Conservation (phyloP, 208 protist species). For the Crithidia thermophila region DNA sequence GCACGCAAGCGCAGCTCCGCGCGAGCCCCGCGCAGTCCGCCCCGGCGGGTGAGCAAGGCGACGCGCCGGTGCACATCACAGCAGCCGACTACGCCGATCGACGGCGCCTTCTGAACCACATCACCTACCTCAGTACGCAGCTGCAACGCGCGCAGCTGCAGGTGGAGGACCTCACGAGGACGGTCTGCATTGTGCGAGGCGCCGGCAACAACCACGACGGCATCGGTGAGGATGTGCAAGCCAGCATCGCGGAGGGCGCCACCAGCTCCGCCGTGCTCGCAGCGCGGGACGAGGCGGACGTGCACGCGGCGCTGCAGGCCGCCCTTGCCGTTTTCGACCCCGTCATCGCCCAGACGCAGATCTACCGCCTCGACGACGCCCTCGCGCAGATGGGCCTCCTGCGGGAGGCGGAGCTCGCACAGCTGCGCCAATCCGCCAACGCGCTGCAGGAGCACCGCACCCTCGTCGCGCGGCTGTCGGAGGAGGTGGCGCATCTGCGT, state of each 20-base stretch:
- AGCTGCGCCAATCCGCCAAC: constrained; percentile 37
- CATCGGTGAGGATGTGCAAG: constrained; percentile 5
- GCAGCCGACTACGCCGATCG: constrained; percentile 81
- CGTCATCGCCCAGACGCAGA: constrained; percentile 71
- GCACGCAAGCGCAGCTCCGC: neutral
- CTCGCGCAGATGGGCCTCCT: constrained; percentile 77
- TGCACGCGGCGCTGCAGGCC: constrained; percentile 40
- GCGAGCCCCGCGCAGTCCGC: neutral
- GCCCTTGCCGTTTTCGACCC: constrained; percentile 76
- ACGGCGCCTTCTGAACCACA: constrained; percentile 79
- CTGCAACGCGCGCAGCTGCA: constrained; percentile 80
- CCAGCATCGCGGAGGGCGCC: constrained; percentile 10
- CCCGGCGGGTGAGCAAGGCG: neutral
- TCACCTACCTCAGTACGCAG: constrained; percentile 84
- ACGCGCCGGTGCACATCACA: constrained; percentile 34
- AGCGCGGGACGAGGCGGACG: constrained; percentile 39
- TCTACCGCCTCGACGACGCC: constrained; percentile 84
- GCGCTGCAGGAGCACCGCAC: constrained; percentile 45
- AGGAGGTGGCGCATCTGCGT: constrained; percentile 41
- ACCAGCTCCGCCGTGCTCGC: constrained; percentile 53
- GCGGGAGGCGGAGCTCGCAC: constrained; percentile 68
- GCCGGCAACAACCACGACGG: neutral
- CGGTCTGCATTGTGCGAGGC: constrained; percentile 48
- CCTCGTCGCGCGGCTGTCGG: constrained; percentile 37
- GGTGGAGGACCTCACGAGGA: constrained; percentile 58